Evolutionary conservation across 164 flowering plant species (phyloP).

Genomic region (Piper betle): DNA sequence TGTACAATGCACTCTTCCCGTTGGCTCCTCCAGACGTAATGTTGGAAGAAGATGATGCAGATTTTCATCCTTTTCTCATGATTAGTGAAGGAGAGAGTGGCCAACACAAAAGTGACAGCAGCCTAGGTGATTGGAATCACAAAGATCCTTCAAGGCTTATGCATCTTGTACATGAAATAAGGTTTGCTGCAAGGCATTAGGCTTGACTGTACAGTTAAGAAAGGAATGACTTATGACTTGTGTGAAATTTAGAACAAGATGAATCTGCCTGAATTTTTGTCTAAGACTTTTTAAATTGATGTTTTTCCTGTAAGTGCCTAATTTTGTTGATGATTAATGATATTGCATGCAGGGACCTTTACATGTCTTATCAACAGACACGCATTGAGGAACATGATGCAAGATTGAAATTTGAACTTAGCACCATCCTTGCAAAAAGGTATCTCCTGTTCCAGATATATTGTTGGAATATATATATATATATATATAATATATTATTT

Average conservation of each 20-base stretch:
- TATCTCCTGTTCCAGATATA: conserved; percentile 30
- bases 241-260: not conserved
- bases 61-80: conserved; percentile 36
- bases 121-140: conserved; percentile 57
- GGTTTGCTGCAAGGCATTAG: conserved; percentile 24
- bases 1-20: conserved; percentile 58
- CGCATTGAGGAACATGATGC: conserved; percentile 71
- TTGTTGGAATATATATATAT: no score
- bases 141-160: conserved; percentile 55
- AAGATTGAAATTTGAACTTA: conserved; percentile 73
- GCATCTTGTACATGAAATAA: conserved; percentile 52
- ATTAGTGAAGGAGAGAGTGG: conserved; percentile 22
- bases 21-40: conserved; percentile 70
- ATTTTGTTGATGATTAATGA: conserved; percentile 3
- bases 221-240: not conserved
- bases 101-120: conserved; percentile 16
- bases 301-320: not conserved
- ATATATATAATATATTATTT: no score
- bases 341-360: conserved; percentile 38
- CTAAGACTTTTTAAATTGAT: not conserved
- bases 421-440: conserved; percentile 70
- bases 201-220: not conserved
- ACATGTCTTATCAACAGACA: conserved; percentile 49
- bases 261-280: not conserved
- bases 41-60: conserved; percentile 67